Conservation (phyloP, 179 eudicot genomes). For the Silene vulgaris region DNA sequence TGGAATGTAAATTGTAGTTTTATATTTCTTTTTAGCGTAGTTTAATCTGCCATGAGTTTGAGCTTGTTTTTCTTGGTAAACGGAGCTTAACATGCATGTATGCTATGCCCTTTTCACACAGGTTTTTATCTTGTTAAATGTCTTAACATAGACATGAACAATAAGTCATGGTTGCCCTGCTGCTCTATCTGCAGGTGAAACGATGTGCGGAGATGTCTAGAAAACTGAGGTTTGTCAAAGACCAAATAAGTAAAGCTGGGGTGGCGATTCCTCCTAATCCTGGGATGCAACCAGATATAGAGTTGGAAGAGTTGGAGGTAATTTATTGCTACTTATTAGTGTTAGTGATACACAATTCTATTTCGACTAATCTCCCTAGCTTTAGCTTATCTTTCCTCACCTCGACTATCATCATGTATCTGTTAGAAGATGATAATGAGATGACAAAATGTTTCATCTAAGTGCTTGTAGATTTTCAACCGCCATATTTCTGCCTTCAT, state of each 20-base stretch:
- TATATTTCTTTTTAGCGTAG: background rate
- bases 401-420: background rate
- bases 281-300: constrained; percentile 58
- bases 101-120: background rate
- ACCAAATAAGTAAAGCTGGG: constrained; percentile 86
- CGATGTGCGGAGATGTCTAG: constrained; percentile 95
- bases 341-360: constrained; percentile 5
- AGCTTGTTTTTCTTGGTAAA: background rate
- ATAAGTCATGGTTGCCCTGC: background rate
- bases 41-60: background rate
- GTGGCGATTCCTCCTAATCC: constrained; percentile 49
- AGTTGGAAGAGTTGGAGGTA: constrained; percentile 87
- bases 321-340: constrained; percentile 18
- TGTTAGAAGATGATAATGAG: background rate
- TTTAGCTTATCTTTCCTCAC: constrained; percentile 1
- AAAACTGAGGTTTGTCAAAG: constrained; percentile 82
- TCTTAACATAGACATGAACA: background rate
- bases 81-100: background rate
- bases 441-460: background rate
- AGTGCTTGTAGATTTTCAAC: constrained; percentile 13
- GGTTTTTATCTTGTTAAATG: background rate
- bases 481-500: constrained; percentile 12
- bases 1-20: background rate
- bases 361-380: background rate
- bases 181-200: constrained; percentile 55